Percentiles rank a stretch among this genome's conserved stretches.
phyloP scores from a whole-genome alignment of 306 rosid genomes.

The Malus fusca region DNA sequence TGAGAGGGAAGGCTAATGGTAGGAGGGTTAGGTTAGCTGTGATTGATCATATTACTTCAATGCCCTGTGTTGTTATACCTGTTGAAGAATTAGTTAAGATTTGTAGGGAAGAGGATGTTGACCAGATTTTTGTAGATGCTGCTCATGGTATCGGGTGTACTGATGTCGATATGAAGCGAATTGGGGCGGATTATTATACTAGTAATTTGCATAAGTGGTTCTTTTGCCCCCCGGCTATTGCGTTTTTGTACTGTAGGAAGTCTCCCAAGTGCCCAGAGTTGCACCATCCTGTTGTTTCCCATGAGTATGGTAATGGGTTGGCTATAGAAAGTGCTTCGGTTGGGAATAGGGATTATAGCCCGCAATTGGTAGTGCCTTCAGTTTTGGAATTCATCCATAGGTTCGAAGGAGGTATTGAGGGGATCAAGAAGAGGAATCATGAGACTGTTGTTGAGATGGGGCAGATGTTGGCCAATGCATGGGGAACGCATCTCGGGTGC shows the following conservation, averaged over 20 bases:
- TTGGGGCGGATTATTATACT: constrained; percentile 94
- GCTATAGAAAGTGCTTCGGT: constrained; percentile 95
- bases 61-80: constrained; percentile 89
- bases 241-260: constrained; percentile 57
- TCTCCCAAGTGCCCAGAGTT: constrained; percentile 35
- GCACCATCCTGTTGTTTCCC: constrained; percentile 95
- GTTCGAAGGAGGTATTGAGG: constrained; percentile 89
- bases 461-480: constrained; percentile 59
- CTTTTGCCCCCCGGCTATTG: constrained; percentile 92
- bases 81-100: constrained; percentile 70
- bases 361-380: constrained; percentile 77
- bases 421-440: constrained; percentile 85
- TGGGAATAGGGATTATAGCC: constrained; percentile 93
- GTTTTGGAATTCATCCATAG: constrained; percentile 64
- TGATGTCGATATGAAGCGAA: constrained; percentile 75
- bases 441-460: constrained; percentile 86
- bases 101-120: constrained; percentile 95
- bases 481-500: constrained; percentile 84
- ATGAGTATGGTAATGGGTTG: constrained; percentile 93
- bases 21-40: constrained; percentile 77
- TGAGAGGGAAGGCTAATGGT: constrained; percentile 60
- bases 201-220: constrained; percentile 96
- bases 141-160: constrained; percentile 91
- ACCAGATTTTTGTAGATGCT: constrained; percentile 86
- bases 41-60: constrained; percentile 90